Evolutionary conservation across 805 yeast genomes (phyloP), one percentile per base, ranked within the genome.

Genomic region (Candida adriatica): DNA sequence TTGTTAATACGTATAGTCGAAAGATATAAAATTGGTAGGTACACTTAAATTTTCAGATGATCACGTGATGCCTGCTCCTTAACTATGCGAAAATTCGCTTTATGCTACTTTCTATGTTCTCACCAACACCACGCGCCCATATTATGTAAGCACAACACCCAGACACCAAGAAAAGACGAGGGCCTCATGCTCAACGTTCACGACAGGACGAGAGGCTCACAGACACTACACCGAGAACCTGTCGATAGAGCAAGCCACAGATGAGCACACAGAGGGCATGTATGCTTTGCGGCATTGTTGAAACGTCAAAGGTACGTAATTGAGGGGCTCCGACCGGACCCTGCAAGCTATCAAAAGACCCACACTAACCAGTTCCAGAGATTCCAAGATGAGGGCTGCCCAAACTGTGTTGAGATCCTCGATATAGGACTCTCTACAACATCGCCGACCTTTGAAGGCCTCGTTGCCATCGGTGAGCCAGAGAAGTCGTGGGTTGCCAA

Each of bases 361-460:
- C 22, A 11, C 10, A 19, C 8, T 8, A 8, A 19, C 22, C n/a
- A 16, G 23, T 11, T 15, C 14, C 35, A 62, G 70, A 70, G 69
- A 49, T 92, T 92, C 55, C 74, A 82, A 30, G 78, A 77, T 36
- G 75, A 75, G 13, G 97, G 97, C 6, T 90, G 98, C 59, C 97
- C 98, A 10, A 90, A 90, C 66, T 90, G 98, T 62, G 97, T 86
- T 50, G 77, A 88, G 32, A 75, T 90, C 18, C 68, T 90, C 49
- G 87, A 82, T 44, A 79, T 79, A 38, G 96, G 92, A 49, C 94
- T 87, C 31, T 76, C 81, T 13, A 73, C 85, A 22, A 92, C 97
- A 6, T 86, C 96, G 13, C 97, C 97, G 24, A 76, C 95, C 1
- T 90, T 87, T 54, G 98, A 90, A 63, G 98, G 98, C 0, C 64